A percentile compares a stretch with the other conserved stretches of the same genome.
phyloP scores from a whole-genome alignment of 257 asterid genomes.

The Solanum arcanum region DNA sequence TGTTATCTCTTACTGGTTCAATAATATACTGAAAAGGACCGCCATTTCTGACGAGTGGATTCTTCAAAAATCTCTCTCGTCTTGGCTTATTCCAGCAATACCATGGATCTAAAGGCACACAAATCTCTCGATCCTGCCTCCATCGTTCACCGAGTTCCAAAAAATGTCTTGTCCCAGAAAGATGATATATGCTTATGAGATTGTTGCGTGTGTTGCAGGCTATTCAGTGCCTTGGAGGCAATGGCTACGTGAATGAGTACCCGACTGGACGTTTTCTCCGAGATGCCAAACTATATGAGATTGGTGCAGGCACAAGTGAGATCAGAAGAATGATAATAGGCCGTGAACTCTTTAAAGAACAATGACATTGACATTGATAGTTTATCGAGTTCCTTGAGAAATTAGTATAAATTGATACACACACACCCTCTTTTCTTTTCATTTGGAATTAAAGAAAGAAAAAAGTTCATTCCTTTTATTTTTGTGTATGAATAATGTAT shows the following conservation, averaged over 20 bases:
- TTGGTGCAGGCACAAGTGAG: slow-evolving; percentile 98
- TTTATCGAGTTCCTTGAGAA: background rate
- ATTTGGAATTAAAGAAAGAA: background rate
- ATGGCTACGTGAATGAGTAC: slow-evolving; percentile 90
- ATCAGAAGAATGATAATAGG: slow-evolving; percentile 84
- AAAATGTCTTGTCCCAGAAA: background rate
- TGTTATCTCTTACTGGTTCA: background rate
- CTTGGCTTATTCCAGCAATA: background rate
- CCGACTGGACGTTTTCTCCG: slow-evolving; percentile 93
- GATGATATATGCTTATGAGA: background rate
- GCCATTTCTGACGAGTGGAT: background rate
- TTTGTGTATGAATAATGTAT: background rate
- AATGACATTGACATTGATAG: slow-evolving; percentile 5
- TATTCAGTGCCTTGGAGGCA: slow-evolving; percentile 91
- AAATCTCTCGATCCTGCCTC: background rate
- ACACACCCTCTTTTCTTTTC: background rate
- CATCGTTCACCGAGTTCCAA: background rate
- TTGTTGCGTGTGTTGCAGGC: slow-evolving; percentile 49
- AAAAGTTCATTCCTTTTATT: background rate
- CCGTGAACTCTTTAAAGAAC: slow-evolving; percentile 68
- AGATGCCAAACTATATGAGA: slow-evolving; percentile 89
- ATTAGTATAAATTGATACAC: background rate
- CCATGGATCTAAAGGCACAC: background rate
- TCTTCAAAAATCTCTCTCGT: background rate
- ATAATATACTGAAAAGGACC: background rate